phyloP scores from a whole-genome alignment of 306 rosid genomes.

The Quillaja saponaria region DNA sequence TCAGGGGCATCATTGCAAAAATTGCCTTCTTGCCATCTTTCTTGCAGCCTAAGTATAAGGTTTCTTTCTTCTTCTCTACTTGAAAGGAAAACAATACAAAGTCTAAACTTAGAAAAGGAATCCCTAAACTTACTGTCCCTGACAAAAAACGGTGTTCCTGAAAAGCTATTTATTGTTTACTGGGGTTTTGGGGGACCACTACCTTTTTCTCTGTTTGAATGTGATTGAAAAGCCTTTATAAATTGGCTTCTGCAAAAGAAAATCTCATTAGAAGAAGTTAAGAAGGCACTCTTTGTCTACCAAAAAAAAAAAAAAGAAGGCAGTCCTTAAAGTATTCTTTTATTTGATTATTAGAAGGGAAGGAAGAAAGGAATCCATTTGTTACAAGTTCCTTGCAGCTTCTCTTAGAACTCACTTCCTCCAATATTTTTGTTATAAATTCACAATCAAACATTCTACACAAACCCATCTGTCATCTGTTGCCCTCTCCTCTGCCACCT shows the following conservation, averaged over 20 bases:
- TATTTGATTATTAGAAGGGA: conserved; percentile 47
- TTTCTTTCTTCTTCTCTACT: neutral
- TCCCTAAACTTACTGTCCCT: neutral
- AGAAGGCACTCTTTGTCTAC: too few relatives aligned
- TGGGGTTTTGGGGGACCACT: conserved; percentile 39
- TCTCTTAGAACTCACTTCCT: conserved; percentile 39
- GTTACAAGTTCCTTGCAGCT: conserved; percentile 50
- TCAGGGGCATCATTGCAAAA: conserved; percentile 28
- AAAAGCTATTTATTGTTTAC: conserved; percentile 26
- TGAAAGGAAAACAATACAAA: neutral
- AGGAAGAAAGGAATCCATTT: conserved; percentile 50
- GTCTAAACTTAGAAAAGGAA: neutral
- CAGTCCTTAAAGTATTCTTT: conserved; percentile 34
- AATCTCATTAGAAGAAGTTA: conserved; percentile 39
- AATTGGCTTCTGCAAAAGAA: conserved; percentile 38
- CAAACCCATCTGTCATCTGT: conserved; percentile 19
- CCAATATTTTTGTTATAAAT: conserved; percentile 28
- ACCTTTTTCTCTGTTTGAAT: conserved; percentile 49
- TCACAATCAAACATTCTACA: conserved; percentile 24
- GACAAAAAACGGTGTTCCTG: conserved; percentile 2
- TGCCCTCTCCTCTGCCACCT: conserved; percentile 8
- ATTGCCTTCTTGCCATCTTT: conserved; percentile 10
- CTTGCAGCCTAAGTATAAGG: neutral
- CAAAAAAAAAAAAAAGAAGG: too few relatives aligned
- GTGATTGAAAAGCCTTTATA: conserved; percentile 46